These are phyloP conservation scores for Postia placenta DNA, from an alignment of 768 basidiomycete genomes.

Conservation along the genomic window DNA sequence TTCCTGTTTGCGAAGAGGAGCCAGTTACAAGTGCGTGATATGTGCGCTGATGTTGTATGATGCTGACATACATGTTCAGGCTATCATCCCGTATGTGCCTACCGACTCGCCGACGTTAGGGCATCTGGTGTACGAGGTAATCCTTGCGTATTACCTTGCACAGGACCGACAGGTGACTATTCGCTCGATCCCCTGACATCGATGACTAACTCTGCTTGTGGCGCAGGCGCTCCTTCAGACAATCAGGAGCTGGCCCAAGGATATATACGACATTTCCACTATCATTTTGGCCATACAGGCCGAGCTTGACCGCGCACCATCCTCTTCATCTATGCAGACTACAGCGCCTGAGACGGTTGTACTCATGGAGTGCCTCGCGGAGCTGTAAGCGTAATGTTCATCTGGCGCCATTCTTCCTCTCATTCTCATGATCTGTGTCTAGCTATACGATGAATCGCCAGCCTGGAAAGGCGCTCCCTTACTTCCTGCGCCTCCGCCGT, in stretches of 20 bases:
- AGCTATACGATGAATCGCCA: conserved; percentile 87
- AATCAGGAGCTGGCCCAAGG: conserved; percentile 84
- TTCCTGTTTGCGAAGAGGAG: conserved; percentile 81
- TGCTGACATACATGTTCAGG: conserved; percentile 32
- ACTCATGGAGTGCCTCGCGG: conserved; percentile 93
- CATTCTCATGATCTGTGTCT: neutral
- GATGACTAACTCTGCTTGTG: neutral
- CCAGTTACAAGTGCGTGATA: conserved; percentile 71
- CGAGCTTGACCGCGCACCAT: conserved; percentile 62
- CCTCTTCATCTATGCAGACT: conserved; percentile 37
- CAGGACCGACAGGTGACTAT: conserved; percentile 63
- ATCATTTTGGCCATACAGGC: conserved; percentile 87
- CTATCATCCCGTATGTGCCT: conserved; percentile 86
- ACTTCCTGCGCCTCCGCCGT: conserved; percentile 77
- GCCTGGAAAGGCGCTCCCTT: conserved; percentile 90
- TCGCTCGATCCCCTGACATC: neutral
- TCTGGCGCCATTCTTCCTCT: neutral
- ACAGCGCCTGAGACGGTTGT: conserved; percentile 44
- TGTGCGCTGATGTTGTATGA: too few species aligned
- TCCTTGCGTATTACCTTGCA: conserved; percentile 78
- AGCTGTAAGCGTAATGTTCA: conserved; percentile 61
- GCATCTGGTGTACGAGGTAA: conserved; percentile 90
- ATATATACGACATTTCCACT: conserved; percentile 83
- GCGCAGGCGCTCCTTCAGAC: conserved; percentile 66
- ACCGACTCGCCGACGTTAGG: conserved; percentile 76